phyloP scores from a whole-genome alignment of 805 yeast species.

The Metschnikowia lunata region DNA sequence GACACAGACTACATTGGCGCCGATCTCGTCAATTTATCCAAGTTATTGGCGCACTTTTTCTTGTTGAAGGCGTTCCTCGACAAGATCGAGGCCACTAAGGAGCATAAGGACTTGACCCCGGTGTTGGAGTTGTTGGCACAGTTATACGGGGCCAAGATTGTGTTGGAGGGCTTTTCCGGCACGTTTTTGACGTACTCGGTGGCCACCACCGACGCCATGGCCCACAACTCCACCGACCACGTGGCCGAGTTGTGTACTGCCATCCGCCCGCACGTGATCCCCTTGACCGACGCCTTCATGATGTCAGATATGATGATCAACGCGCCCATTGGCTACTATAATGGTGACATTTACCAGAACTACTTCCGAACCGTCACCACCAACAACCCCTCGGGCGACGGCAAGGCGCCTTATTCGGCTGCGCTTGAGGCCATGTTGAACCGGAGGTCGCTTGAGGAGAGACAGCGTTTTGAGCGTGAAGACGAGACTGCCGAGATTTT shows the following conservation, averaged over 20 bases:
- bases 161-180: slow-evolving; percentile 65
- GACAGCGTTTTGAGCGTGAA: slow-evolving; percentile 37
- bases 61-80: slow-evolving; percentile 38
- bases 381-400: slow-evolving; percentile 45
- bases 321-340: slow-evolving; percentile 74
- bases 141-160: slow-evolving; percentile 53
- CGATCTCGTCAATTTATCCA: slow-evolving; percentile 45
- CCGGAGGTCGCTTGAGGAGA: slow-evolving; percentile 31
- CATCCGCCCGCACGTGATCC: slow-evolving; percentile 63
- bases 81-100: slow-evolving; percentile 29
- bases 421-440: slow-evolving; percentile 39
- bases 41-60: slow-evolving; percentile 48
- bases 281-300: slow-evolving; percentile 79
- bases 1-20: slow-evolving; percentile 45
- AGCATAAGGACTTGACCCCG: slow-evolving; percentile 39
- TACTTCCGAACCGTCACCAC: slow-evolving; percentile 56
- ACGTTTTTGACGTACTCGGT: slow-evolving; percentile 63
- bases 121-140: slow-evolving; percentile 52
- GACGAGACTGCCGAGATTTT: slow-evolving; percentile 32
- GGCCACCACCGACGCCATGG: slow-evolving; percentile 46
- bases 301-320: slow-evolving; percentile 76
- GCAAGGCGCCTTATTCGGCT: slow-evolving; percentile 59
- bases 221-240: slow-evolving; percentile 40
- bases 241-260: slow-evolving; percentile 32
- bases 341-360: slow-evolving; percentile 80